Conservation (phyloP, 352 stramenopile species). For the Plasmopara viticola region DNA sequence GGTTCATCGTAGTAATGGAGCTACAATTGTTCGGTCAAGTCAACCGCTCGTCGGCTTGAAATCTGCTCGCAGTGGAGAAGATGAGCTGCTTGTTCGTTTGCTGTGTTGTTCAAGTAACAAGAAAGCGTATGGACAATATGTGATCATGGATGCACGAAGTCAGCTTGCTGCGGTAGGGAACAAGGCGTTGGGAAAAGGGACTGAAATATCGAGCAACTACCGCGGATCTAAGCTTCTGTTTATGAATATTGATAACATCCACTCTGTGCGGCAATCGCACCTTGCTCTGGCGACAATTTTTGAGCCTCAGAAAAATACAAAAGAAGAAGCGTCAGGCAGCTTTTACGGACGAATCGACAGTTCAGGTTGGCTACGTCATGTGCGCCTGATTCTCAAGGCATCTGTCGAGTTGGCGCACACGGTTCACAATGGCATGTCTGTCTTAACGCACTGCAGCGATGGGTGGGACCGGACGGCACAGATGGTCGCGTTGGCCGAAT, state of each 20-base stretch:
- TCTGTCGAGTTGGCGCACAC: conserved; percentile 90
- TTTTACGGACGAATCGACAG: conserved; percentile 89
- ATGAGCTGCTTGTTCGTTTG: conserved; percentile 67
- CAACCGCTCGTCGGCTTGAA: conserved; percentile 80
- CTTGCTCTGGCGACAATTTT: conserved; percentile 78
- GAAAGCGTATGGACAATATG: conserved; percentile 43
- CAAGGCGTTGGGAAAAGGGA: conserved; percentile 92
- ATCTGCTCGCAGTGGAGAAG: conserved; percentile 63
- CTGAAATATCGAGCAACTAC: conserved; percentile 95
- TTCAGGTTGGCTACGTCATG: conserved; percentile 94
- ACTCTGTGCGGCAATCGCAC: conserved; percentile 93
- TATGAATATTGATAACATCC: conserved; percentile 99
- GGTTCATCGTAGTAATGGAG: conserved; percentile 64
- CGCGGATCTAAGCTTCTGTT: conserved; percentile 90
- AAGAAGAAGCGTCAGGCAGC: conserved; percentile 80
- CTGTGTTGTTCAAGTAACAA: conserved; percentile 58
- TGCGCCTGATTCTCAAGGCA: conserved; percentile 90
- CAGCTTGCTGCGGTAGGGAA: conserved; percentile 83
- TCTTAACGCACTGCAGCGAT: conserved; percentile 98
- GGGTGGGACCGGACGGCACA: conserved; percentile 99
- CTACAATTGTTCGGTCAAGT: conserved; percentile 75
- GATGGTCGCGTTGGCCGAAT: conserved; percentile 91
- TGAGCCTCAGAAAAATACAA: conserved; percentile 61
- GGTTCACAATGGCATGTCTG: conserved; percentile 90
- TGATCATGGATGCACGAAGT: conserved; percentile 81